Base-by-base conservation (phyloP, 805 yeast species). In the Pichia californica region DNA sequence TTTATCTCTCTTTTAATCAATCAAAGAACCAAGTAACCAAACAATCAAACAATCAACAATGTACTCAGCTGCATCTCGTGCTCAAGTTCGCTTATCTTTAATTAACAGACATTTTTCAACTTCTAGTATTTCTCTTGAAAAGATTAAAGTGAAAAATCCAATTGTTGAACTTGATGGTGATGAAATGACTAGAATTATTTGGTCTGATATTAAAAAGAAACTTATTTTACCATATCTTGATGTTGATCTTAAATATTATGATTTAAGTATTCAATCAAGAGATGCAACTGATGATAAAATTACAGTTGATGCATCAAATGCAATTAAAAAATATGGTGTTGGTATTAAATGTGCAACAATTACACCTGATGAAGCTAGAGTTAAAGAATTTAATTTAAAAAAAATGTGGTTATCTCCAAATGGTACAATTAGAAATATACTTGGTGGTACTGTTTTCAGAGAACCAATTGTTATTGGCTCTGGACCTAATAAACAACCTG, bases 371-470 rank as follows among this genome's bases (percentile, higher is more conserved):
- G 91, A 84, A 61, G 79, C 76, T 21, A 73, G 93, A 62, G 91
- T 84, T 36, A 69, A 79, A 57, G 93, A 84, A 64, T 84, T 83
- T 53, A 66, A 69, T 38, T 70, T 84, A 61, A 80, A 80, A 58
- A 76, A 84, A 58, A 84, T 84, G 93, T 84, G 91, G 89, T 71
- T 79, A 41, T 83, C 91, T 18, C 93, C 93, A 51, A 84, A 84
- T 59, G 93, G 93, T 52, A 83, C 93, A 26, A 81, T 84, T 54
- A 74, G 93, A 69, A 84, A 84, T 63, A 82, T 83, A 43, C 64
- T 84, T 49, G 86, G 85, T 29, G 93, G 93, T 54, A 84, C 93
- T 19, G 91, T 84, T 27, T 84, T 84, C 66, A 76, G 93, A 65
- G 93, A 84, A 60, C 87, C 89, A 43, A 84, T 84, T 58, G 83